Percentiles rank a stretch among this genome's conserved stretches.
phyloP scores from a whole-genome alignment of 2,329 filamentous ascomycete species.

The Thelonectria rubi region DNA sequence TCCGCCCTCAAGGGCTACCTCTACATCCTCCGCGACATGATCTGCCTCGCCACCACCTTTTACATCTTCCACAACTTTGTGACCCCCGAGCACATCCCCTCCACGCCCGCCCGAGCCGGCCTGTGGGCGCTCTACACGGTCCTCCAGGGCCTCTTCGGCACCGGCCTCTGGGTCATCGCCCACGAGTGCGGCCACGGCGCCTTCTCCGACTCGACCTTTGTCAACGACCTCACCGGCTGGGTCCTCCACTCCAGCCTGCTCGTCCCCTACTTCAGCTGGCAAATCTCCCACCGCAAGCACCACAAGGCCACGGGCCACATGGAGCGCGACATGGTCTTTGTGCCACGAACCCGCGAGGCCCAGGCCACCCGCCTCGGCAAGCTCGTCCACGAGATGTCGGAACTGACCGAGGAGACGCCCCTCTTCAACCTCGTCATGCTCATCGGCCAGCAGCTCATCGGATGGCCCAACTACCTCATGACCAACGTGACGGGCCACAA shows the following conservation, averaged over 20 bases:
- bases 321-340: conserved; percentile 98
- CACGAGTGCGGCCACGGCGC: conserved; percentile 98
- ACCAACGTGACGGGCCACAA: conserved; percentile 97
- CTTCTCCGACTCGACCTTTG: conserved; percentile 88
- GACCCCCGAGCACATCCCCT: conserved; percentile 84
- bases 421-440: conserved; percentile 80
- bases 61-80: conserved; percentile 89
- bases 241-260: conserved; percentile 86
- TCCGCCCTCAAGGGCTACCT: conserved; percentile 77
- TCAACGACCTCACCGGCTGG: conserved; percentile 95
- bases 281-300: conserved; percentile 98
- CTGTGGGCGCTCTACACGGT: conserved; percentile 76
- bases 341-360: conserved; percentile 88
- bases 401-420: conserved; percentile 95
- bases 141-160: conserved; percentile 91
- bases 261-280: conserved; percentile 99
- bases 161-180: conserved; percentile 93
- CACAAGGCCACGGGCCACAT: conserved; percentile 99
- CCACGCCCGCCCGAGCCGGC: conserved; percentile 68
- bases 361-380: conserved; percentile 80
- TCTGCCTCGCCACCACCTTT: conserved; percentile 79
- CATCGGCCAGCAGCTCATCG: conserved; percentile 85
- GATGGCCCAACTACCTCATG: conserved; percentile 92
- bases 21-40: conserved; percentile 87
- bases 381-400: conserved; percentile 81